phyloP scores from a whole-genome alignment of 2,329 filamentous ascomycete genomes.

The Verticillium alfalfae region DNA sequence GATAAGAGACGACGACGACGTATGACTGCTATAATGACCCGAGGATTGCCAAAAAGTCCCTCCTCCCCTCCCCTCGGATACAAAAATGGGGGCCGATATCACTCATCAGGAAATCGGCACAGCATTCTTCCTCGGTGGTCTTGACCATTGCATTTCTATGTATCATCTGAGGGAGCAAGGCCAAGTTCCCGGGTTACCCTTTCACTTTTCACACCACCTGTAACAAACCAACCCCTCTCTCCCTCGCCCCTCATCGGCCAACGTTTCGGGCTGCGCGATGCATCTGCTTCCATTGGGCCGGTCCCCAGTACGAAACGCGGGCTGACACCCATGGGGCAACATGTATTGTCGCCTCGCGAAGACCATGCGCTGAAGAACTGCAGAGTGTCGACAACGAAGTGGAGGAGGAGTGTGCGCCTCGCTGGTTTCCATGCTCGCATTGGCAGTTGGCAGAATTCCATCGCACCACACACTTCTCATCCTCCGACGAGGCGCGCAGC shows the following conservation, averaged over 20 bases:
- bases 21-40: not conserved
- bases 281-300: not conserved
- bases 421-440: not conserved
- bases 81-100: not conserved
- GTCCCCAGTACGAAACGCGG: not conserved
- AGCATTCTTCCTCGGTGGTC: not conserved
- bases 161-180: not conserved
- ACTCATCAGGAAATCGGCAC: not conserved
- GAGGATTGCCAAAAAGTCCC: not conserved
- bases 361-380: not conserved
- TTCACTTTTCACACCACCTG: not conserved
- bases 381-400: no score
- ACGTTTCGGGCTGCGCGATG: not conserved
- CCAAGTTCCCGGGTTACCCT: not conserved
- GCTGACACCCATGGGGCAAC: not conserved
- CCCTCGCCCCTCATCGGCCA: not conserved
- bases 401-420: no score
- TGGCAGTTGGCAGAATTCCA: slow-evolving; percentile 1
- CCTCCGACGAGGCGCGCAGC: slow-evolving; percentile 7
- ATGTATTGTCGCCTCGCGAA: not conserved
- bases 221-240: not conserved
- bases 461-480: slow-evolving; percentile 6
- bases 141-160: not conserved
- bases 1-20: not conserved
- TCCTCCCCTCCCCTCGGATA: no score